Evolutionary conservation across 345 rosid genomes (phyloP), one percentile per base, ranked within the genome.

Genomic region (Gossypium turneri): DNA sequence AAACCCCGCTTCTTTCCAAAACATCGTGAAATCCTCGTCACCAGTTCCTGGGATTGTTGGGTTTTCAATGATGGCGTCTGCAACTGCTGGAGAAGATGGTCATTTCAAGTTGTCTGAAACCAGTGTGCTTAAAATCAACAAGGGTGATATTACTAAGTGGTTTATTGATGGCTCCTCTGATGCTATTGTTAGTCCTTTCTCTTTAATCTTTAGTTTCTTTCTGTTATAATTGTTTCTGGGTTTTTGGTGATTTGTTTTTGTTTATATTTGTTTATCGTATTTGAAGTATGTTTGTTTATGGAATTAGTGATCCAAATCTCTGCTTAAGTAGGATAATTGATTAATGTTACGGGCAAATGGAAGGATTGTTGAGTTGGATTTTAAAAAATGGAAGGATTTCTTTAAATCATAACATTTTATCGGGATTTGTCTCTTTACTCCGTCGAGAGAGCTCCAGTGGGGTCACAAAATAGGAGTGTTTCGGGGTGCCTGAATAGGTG

Each of bases 61-160:
- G 55, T 59, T 70, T 38, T 67, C 81, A 62, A 79, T 71, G 57
- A 90, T 90, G 92, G 85, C 90, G 65, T 67, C 78, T 47, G 70
- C 60, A 4, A 64, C 66, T 47, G 77, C 72, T 22, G 64, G 48
- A 38, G 77, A 48, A 38, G 79, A 70, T 53, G 76, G 75, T 58
- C 80, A 55, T 43, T 88, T 90, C 85, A 74, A 72, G n/a, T 67
- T 92, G 81, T 88, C 97, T 15, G 78, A 86, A 24, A 74, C 91
- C 9, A 72, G 71, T 34, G 53, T 84, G 29, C 90, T 94, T 65
- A 83, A 86, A 67, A 89, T 94, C 79, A 79, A 79, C 53, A 87
- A 89, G 66, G 98, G 98, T 0, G 97, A 94, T 59, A 89, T 94
- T 86, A 90, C 98, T 57, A 59, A 78, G 68, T 92, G 98, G 98